A percentile compares a stretch with the other conserved stretches of the same genome.
These are phyloP conservation scores for Penicillium cataractarum DNA, from an alignment of 495 filamentous ascomycete species.

Conservation along the genomic window DNA sequence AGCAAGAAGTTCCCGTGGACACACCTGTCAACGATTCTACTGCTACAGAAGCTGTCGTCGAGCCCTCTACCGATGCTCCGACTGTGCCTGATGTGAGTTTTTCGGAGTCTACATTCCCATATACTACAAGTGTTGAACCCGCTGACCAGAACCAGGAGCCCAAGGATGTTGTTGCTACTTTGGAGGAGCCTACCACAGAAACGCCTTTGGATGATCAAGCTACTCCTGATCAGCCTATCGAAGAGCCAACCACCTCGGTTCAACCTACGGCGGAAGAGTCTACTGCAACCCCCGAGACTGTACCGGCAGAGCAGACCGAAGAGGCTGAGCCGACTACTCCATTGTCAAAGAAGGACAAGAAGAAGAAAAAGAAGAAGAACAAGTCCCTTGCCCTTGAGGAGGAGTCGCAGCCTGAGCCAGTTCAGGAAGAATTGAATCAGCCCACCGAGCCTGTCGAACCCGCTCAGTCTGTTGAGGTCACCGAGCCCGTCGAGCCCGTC, in stretches of 20 bases:
- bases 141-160: neutral
- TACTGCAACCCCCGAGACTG: neutral
- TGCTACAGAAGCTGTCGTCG: neutral
- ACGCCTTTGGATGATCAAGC: neutral
- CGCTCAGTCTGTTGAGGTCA: neutral
- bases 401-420: constrained; percentile 9
- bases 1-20: neutral
- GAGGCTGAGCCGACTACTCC: constrained; percentile 2
- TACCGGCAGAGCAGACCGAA: neutral
- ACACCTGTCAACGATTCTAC: neutral
- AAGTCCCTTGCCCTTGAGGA: constrained; percentile 30
- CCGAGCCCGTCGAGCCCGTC: neutral
- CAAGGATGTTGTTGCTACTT: neutral
- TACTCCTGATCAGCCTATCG: neutral
- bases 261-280: neutral
- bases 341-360: constrained; percentile 25
- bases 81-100: neutral
- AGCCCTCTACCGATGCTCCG: neutral
- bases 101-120: neutral
- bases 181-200: neutral
- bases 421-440: constrained; percentile 14
- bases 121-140: neutral
- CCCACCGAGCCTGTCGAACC: neutral
- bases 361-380: constrained; percentile 43
- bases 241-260: neutral